Evolutionary conservation across 495 filamentous ascomycete genomes (phyloP).

Genomic region (Aspergillus diversus): DNA sequence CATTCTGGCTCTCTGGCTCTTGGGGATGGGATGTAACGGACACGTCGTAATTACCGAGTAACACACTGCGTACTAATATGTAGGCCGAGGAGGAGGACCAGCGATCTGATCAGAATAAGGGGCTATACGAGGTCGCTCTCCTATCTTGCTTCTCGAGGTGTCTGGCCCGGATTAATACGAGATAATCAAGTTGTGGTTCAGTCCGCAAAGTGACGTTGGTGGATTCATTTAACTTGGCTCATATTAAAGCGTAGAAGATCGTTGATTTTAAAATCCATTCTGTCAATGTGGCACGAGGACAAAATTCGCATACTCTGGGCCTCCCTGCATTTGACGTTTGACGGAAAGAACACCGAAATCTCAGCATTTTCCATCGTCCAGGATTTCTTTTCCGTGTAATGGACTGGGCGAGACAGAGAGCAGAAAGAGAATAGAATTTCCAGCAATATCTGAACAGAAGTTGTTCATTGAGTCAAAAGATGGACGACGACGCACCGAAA

Average conservation of each 20-base stretch:
- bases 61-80: too few relatives aligned
- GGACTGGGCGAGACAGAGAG: background rate
- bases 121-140: background rate
- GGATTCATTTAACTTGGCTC: background rate
- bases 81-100: too few relatives aligned
- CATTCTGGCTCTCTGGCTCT: too few relatives aligned
- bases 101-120: background rate
- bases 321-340: too few relatives aligned
- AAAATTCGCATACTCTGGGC: too few relatives aligned
- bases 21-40: too few relatives aligned
- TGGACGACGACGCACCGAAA: background rate
- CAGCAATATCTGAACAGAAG: too few relatives aligned
- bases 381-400: background rate
- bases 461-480: background rate
- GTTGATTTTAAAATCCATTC: too few relatives aligned
- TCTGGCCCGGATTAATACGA: background rate
- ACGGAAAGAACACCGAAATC: too few relatives aligned
- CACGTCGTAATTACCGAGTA: too few relatives aligned
- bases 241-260: background rate
- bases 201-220: background rate
- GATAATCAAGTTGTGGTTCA: background rate
- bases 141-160: background rate
- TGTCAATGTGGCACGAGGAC: too few relatives aligned
- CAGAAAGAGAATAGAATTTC: background rate
- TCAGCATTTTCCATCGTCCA: too few relatives aligned